phyloP scores from a whole-genome alignment of 106 monocot genomes.

The Phalaenopsis equestris region DNA sequence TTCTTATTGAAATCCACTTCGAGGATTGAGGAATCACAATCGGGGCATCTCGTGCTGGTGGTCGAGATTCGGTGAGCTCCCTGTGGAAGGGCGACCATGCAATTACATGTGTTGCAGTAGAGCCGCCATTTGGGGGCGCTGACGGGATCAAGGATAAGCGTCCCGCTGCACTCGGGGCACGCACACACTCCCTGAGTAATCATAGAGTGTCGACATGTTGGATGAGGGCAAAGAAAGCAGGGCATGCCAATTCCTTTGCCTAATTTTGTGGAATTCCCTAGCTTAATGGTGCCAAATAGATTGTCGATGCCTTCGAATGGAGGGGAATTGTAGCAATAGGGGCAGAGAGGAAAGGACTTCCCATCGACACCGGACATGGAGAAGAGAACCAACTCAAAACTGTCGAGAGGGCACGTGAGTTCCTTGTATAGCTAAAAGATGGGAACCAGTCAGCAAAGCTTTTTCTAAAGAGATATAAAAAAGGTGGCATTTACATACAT shows the following conservation, averaged over 20 bases:
- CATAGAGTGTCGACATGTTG: conserved; percentile 84
- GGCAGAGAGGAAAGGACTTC: conserved; percentile 80
- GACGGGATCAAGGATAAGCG: conserved; percentile 80
- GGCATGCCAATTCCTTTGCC: conserved; percentile 85
- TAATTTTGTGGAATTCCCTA: conserved; percentile 28
- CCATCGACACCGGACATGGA: conserved; percentile 70
- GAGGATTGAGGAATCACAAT: conserved; percentile 70
- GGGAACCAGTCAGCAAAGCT: neutral
- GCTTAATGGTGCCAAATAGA: conserved; percentile 48
- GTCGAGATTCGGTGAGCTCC: conserved; percentile 80
- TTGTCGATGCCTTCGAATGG: conserved; percentile 89
- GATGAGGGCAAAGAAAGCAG: conserved; percentile 92
- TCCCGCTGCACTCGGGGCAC: conserved; percentile 87
- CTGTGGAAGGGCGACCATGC: conserved; percentile 70
- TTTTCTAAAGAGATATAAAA: neutral
- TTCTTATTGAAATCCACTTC: conserved; percentile 98
- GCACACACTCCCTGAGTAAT: conserved; percentile 93
- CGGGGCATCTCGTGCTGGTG: conserved; percentile 51
- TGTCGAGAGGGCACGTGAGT: conserved; percentile 75
- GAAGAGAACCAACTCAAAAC: conserved; percentile 83
- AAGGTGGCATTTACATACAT: too few species aligned
- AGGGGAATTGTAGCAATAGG: conserved; percentile 91
- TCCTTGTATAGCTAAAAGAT: conserved; percentile 86
- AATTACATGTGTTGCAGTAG: conserved; percentile 81
- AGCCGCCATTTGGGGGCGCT: conserved; percentile 93